Percentiles rank a stretch among this genome's conserved stretches.
phyloP scores from a whole-genome alignment of 768 basidiomycete species.

The Leccinum variicolor region DNA sequence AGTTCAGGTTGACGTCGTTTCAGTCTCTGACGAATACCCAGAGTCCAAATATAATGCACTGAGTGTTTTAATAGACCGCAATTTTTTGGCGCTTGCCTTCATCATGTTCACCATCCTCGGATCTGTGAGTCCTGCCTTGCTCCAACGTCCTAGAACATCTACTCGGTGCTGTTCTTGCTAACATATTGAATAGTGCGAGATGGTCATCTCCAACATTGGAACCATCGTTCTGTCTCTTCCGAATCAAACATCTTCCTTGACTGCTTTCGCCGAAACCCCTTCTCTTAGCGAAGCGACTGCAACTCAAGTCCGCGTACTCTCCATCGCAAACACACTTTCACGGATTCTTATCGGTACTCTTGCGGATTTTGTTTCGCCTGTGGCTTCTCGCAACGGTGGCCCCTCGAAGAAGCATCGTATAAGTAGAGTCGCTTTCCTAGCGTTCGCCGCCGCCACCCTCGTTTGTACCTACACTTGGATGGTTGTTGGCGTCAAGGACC shows the following conservation, averaged over 20 bases:
- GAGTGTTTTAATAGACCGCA: conserved; percentile 48
- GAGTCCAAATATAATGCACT: conserved; percentile 27
- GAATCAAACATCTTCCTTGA: conserved; percentile 13
- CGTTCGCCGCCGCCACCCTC: conserved; percentile 47
- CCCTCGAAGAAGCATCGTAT: conserved; percentile 45
- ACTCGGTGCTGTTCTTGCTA: not conserved
- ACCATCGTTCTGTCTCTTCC: conserved; percentile 69
- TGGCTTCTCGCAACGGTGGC: conserved; percentile 41
- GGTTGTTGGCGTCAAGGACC: conserved; percentile 44
- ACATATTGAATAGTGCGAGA: conserved; percentile 52
- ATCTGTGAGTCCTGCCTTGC: conserved; percentile 45
- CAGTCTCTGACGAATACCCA: conserved; percentile 21
- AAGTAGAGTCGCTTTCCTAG: conserved; percentile 62
- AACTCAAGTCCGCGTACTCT: conserved; percentile 67
- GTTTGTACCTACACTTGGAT: conserved; percentile 54
- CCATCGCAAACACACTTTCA: conserved; percentile 67
- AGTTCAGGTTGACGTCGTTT: conserved; percentile 20
- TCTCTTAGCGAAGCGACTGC: conserved; percentile 41
- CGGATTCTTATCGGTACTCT: conserved; percentile 66
- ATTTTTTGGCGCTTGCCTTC: conserved; percentile 64
- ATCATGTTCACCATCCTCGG: conserved; percentile 58
- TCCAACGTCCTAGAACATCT: not conserved
- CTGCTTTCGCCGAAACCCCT: conserved; percentile 10
- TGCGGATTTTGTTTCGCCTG: conserved; percentile 71
- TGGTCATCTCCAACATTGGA: conserved; percentile 82